These are phyloP conservation scores for Bromus sterilis DNA, from an alignment of 176 grass and related monocot genomes.

Conservation along the genomic window DNA sequence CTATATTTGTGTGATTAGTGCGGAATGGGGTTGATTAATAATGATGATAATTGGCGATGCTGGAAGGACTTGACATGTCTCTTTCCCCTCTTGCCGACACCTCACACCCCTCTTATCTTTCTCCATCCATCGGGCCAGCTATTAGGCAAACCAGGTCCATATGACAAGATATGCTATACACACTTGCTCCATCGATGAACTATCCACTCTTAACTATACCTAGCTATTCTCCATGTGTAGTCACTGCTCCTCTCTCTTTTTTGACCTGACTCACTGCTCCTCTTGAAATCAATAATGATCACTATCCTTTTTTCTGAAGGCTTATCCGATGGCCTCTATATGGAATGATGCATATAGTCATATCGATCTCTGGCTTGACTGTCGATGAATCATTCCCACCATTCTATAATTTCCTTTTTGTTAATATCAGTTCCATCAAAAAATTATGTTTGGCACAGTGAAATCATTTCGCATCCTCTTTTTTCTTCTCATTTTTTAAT, in stretches of 20 bases:
- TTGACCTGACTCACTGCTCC: neutral
- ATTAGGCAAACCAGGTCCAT: neutral
- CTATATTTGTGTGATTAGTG: neutral
- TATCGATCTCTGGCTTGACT: neutral
- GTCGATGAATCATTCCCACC: neutral
- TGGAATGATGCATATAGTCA: neutral
- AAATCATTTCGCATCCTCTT: neutral
- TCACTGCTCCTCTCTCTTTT: neutral
- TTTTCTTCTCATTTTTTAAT: neutral
- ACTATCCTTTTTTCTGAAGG: neutral
- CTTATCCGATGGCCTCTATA: neutral
- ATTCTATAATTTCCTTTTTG: too few species aligned
- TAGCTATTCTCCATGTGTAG: neutral
- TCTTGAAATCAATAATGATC: neutral
- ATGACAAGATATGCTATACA: neutral
- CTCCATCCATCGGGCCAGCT: neutral
- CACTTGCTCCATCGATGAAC: neutral
- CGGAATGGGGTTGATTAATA: neutral
- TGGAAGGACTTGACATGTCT: neutral
- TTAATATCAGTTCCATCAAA: too few species aligned
- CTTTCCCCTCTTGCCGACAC: conserved; percentile 6
- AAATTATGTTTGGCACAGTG: too few species aligned
- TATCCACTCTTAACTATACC: neutral
- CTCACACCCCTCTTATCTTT: conserved; percentile 8
- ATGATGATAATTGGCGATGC: neutral